These are phyloP conservation scores for Termitomyces sp. DNA, from an alignment of 768 basidiomycete genomes.

Conservation along the genomic window DNA sequence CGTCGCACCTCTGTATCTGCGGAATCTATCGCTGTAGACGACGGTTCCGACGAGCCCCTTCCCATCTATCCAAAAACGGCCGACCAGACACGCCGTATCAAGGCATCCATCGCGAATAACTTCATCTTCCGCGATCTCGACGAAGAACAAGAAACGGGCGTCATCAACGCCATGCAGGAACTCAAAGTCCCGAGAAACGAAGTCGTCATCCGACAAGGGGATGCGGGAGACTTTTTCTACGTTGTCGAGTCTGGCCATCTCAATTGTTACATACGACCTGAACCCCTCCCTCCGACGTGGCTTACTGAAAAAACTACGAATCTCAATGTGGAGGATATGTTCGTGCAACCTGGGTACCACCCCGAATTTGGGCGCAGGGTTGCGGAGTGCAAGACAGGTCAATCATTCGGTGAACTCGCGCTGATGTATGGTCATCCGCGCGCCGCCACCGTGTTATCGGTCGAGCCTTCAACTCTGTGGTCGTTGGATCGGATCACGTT, in stretches of 20 bases:
- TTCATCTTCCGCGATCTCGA: conserved; percentile 96
- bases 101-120: conserved; percentile 78
- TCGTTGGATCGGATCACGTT: conserved; percentile 96
- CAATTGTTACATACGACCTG: conserved; percentile 74
- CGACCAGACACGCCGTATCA: conserved; percentile 86
- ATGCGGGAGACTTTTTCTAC: conserved; percentile 96
- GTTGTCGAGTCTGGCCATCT: conserved; percentile 89
- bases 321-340: conserved; percentile 43
- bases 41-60: conserved; percentile 55
- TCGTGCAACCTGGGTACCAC: conserved; percentile 61
- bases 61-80: conserved; percentile 75
- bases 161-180: conserved; percentile 95
- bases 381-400: conserved; percentile 76
- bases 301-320: conserved; percentile 36
- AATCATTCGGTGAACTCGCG: conserved; percentile 93
- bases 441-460: conserved; percentile 88
- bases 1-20: conserved; percentile 94
- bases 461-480: conserved; percentile 84
- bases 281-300: conserved; percentile 59
- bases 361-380: conserved; percentile 77
- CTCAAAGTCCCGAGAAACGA: conserved; percentile 62
- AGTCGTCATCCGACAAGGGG: conserved; percentile 95
- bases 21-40: conserved; percentile 87
- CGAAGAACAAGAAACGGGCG: conserved; percentile 91
- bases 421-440: conserved; percentile 98